Percentiles rank a stretch among this genome's conserved stretches.
These are phyloP conservation scores for Diplodia sapinea DNA, from an alignment of 2,329 filamentous ascomycete genomes.

Conservation along the genomic window DNA sequence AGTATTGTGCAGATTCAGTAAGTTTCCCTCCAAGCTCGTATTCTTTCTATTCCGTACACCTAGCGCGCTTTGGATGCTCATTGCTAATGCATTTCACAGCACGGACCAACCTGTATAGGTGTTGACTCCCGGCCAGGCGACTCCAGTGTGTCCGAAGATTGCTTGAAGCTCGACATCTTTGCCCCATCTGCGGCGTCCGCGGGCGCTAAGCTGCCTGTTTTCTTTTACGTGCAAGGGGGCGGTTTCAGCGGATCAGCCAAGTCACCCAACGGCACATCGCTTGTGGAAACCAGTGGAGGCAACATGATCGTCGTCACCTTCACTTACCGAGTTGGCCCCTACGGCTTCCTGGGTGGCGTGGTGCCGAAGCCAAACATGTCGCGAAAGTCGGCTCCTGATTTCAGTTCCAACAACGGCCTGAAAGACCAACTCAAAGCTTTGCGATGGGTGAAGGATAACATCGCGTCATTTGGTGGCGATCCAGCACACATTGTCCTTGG, in stretches of 20 bases:
- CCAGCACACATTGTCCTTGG: slow-evolving; percentile 47
- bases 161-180: slow-evolving; percentile 49
- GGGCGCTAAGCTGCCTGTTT: slow-evolving; percentile 45
- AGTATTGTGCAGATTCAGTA: slow-evolving; percentile 27
- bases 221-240: slow-evolving; percentile 50
- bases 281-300: slow-evolving; percentile 42
- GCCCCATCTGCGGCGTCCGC: slow-evolving; percentile 45
- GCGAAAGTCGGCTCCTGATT: slow-evolving; percentile 2
- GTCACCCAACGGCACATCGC: slow-evolving; percentile 43
- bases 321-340: slow-evolving; percentile 50
- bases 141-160: slow-evolving; percentile 44
- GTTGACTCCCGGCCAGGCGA: slow-evolving; percentile 9
- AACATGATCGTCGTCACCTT: slow-evolving; percentile 49
- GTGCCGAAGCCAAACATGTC: slow-evolving; percentile 35
- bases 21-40: background rate
- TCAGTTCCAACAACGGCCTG: slow-evolving; percentile 47
- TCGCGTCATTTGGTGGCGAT: slow-evolving; percentile 48
- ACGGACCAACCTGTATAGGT: slow-evolving; percentile 29
- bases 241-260: slow-evolving; percentile 47
- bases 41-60: background rate
- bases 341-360: slow-evolving; percentile 47
- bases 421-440: slow-evolving; percentile 47
- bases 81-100: slow-evolving; percentile 12
- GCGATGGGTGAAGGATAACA: slow-evolving; percentile 47
- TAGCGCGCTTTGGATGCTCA: background rate